Base-by-base conservation (phyloP, 495 filamentous ascomycete species). In the Penicillium odoratum region DNA sequence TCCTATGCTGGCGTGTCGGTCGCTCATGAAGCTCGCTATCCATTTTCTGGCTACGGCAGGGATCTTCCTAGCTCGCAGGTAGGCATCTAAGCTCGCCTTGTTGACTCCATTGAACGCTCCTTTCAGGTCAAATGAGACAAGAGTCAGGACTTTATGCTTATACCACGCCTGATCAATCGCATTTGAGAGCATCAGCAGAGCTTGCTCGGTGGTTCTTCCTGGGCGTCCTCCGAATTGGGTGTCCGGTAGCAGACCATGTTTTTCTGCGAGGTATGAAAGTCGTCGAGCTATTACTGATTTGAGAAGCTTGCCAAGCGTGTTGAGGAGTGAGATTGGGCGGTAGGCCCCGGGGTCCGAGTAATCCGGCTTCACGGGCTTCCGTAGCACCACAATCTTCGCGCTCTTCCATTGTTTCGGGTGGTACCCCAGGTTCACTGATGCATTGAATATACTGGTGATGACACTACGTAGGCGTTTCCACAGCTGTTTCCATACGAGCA, bases 291-390 rank as follows among this genome's bases (percentile, higher is more conserved):
- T 58, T 1, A 69, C 63, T 13, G 59, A 55, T 31, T 72, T 64
- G 0, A 69, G 59, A 0, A 68, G 30, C 43, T 72, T 72, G 7
- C 62, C 59, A 0, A 69, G 57, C 1, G 64, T 69, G 47, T 68
- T 72, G 0, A 73, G 62, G 1, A 71, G 62, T 18, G 60, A 62
- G 25, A 71, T 71, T 11, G 60, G 64, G 28, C 60, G 64, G 11
- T 69, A 69, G 8, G 54, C 56, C 11, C 56, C 44, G 2, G 61
- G 61, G 1, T 36, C 5, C 29, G 60, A 51, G 50, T 71, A 71
- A 18, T 71, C 64, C 2, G 47, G 31, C 30, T 71, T 67, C 2
- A 57, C 53, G 0, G 68, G 68, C 45, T 70, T 70, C 25, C 57
- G 45, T 9, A 70, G 46, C 0, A 67, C 68, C n/a, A 69, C 58